phyloP scores from a whole-genome alignment of 345 rosid species.

The Raphanus raphanistrum region DNA sequence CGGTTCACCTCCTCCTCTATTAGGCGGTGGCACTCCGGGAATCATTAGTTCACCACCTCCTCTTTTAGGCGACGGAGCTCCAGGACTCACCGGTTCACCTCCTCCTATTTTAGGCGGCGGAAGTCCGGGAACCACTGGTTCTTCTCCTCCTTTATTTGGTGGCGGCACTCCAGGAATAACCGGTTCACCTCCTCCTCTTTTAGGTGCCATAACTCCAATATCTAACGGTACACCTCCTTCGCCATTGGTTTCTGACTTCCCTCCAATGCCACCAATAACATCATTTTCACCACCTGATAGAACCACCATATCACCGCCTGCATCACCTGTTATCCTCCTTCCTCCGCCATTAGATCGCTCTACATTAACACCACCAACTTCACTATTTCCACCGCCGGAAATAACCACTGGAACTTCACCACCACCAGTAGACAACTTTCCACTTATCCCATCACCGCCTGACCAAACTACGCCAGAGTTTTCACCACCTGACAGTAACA shows the following conservation, averaged over 20 bases:
- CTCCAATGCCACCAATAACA: constrained; percentile 29
- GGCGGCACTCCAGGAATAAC: not conserved
- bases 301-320: constrained; percentile 8
- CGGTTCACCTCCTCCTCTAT: not conserved
- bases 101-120: not conserved
- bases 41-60: not conserved
- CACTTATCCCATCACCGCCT: constrained; percentile 22
- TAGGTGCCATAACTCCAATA: not conserved
- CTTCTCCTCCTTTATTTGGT: constrained; percentile 3
- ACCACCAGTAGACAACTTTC: constrained; percentile 19
- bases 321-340: constrained; percentile 9
- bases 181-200: not conserved
- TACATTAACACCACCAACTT: constrained; percentile 21
- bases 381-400: constrained; percentile 14
- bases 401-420: constrained; percentile 22
- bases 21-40: not conserved
- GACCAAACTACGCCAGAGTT: constrained; percentile 15
- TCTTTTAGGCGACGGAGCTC: constrained; percentile 9
- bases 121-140: not conserved
- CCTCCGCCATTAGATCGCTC: constrained; percentile 34
- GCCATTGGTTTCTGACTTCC: constrained; percentile 7
- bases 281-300: constrained; percentile 25
- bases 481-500: constrained; percentile 29
- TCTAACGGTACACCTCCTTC: not conserved
- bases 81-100: not conserved